Conservation (phyloP, 1,284 basidiomycete genomes). For the Golubevia pallescens region DNA sequence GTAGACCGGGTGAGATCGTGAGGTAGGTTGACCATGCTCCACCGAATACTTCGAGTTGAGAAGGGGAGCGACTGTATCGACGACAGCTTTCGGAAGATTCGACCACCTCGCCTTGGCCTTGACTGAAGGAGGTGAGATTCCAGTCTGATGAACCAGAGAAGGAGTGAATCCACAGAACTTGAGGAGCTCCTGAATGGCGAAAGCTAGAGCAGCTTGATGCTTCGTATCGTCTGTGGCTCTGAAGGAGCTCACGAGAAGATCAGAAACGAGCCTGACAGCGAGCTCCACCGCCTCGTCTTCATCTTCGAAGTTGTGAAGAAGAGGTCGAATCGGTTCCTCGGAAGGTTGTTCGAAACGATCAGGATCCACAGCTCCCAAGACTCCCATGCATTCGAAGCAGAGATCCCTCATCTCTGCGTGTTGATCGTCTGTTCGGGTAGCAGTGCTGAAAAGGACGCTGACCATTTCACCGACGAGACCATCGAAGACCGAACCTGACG, state of each 20-base stretch:
- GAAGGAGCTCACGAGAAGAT: slow-evolving; percentile 89
- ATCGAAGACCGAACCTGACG: slow-evolving; percentile 75
- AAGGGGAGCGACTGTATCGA: slow-evolving; percentile 88
- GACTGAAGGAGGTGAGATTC: slow-evolving; percentile 66
- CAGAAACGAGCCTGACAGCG: slow-evolving; percentile 81
- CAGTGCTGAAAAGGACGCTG: slow-evolving; percentile 74
- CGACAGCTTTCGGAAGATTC: slow-evolving; percentile 78
- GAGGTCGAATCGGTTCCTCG: slow-evolving; percentile 74
- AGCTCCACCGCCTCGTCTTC: slow-evolving; percentile 80
- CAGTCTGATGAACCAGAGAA: slow-evolving; percentile 69
- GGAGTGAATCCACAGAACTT: slow-evolving; percentile 85
- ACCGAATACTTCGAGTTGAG: slow-evolving; percentile 54
- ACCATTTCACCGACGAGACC: slow-evolving; percentile 76
- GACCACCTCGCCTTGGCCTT: slow-evolving; percentile 74
- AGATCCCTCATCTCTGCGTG: slow-evolving; percentile 67
- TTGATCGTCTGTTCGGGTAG: slow-evolving; percentile 74
- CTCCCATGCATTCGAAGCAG: slow-evolving; percentile 88
- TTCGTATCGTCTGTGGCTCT: slow-evolving; percentile 90
- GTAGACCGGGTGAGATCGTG: slow-evolving; percentile 68
- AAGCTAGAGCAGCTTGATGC: slow-evolving; percentile 88
- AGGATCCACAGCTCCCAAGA: slow-evolving; percentile 93
- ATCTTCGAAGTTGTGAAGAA: slow-evolving; percentile 83
- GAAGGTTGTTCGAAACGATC: slow-evolving; percentile 81
- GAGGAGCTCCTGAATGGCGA: slow-evolving; percentile 89
- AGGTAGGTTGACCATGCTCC: slow-evolving; percentile 26